A percentile compares a stretch with the other conserved stretches of the same genome.
These are phyloP conservation scores for Cymbidium sinense DNA, from an alignment of 106 monocot genomes.

Conservation along the genomic window DNA sequence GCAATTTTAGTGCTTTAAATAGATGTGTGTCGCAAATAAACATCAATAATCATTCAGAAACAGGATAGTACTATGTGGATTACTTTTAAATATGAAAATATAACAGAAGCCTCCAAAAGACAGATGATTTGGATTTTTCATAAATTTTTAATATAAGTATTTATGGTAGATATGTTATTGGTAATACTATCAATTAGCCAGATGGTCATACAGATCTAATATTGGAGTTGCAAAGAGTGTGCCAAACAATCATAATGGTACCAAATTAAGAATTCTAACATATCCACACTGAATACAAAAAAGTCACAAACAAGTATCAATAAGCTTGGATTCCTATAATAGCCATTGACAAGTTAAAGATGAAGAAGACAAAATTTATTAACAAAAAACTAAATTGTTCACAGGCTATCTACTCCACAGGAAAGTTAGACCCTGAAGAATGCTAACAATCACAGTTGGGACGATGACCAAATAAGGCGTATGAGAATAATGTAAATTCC, in stretches of 20 bases:
- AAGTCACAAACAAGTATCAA: no score
- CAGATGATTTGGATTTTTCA: not conserved
- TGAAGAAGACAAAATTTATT: not conserved
- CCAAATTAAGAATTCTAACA: no score
- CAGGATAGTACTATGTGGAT: no score
- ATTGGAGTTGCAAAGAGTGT: no score
- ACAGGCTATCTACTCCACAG: not conserved
- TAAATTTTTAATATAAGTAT: not conserved
- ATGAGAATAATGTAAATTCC: not conserved
- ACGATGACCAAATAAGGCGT: not conserved
- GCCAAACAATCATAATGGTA: no score
- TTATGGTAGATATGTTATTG: not conserved
- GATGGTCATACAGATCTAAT: not conserved
- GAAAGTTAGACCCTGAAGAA: not conserved
- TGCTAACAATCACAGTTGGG: not conserved
- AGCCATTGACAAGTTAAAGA: not conserved
- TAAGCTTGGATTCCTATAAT: not conserved
- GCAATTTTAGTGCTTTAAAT: no score
- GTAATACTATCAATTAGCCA: not conserved
- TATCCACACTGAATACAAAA: no score
- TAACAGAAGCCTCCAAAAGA: not conserved
- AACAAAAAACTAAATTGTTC: not conserved
- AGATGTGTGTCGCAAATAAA: no score
- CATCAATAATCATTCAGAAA: no score
- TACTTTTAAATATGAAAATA: no score